These are phyloP conservation scores for Herpetomonas tarakana DNA, from an alignment of 208 protist species.

Conservation along the genomic window DNA sequence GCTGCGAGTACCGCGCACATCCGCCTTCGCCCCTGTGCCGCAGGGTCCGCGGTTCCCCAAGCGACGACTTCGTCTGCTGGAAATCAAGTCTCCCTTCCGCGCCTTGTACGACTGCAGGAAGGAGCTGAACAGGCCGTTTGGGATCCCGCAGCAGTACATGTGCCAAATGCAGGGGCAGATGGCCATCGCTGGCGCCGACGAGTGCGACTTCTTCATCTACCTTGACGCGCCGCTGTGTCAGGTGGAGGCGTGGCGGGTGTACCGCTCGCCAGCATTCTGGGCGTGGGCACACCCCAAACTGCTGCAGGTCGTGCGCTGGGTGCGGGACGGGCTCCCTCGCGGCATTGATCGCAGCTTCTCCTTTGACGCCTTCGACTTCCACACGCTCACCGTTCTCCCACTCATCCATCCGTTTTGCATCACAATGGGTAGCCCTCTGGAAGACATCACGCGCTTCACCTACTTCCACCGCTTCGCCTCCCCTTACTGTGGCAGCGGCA, in stretches of 20 bases:
- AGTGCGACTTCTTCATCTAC: conserved; percentile 92
- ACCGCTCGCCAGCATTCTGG: conserved; percentile 68
- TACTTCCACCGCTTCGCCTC: conserved; percentile 51
- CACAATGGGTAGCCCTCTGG: conserved; percentile 29
- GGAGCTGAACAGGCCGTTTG: conserved; percentile 44
- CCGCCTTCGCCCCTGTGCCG: not conserved
- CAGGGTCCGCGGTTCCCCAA: not conserved
- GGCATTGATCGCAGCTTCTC: conserved; percentile 57
- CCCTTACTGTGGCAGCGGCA: conserved; percentile 20
- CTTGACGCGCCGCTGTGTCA: conserved; percentile 49
- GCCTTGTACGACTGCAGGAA: conserved; percentile 65
- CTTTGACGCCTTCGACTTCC: conserved; percentile 72
- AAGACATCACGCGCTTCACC: conserved; percentile 41
- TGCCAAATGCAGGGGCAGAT: conserved; percentile 92
- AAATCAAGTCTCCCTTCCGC: conserved; percentile 86
- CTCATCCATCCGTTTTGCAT: conserved; percentile 83
- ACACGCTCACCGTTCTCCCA: conserved; percentile 45
- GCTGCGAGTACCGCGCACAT: too few relatives aligned
- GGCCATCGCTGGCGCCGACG: conserved; percentile 73
- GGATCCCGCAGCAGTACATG: conserved; percentile 85
- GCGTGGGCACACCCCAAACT: conserved; percentile 78
- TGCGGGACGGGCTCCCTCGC: conserved; percentile 49
- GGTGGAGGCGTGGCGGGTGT: conserved; percentile 80
- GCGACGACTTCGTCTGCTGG: conserved; percentile 44
- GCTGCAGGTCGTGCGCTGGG: conserved; percentile 55